phyloP scores from a whole-genome alignment of 2,329 filamentous ascomycete species.

The Tolypocladium endophyticum region DNA sequence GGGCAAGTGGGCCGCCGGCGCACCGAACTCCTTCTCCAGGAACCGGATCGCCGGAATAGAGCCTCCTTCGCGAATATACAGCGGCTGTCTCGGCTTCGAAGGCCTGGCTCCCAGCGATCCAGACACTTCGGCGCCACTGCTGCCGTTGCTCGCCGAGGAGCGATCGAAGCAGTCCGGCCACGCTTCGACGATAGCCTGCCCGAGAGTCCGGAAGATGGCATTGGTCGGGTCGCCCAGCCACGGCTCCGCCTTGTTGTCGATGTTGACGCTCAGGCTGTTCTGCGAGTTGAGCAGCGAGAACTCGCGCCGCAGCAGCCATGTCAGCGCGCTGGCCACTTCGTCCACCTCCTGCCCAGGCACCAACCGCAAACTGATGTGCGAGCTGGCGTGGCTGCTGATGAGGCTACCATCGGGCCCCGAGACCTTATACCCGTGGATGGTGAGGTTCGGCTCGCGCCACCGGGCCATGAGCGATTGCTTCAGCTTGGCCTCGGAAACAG shows the following conservation, averaged over 20 bases:
- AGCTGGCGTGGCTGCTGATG: constrained; percentile 81
- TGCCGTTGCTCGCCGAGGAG: constrained; percentile 4
- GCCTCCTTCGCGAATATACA: constrained; percentile 93
- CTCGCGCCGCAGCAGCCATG: constrained; percentile 54
- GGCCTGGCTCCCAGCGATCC: constrained; percentile 1
- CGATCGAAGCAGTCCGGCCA: constrained; percentile 56
- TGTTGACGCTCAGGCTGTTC: constrained; percentile 70
- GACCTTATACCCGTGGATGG: constrained; percentile 85
- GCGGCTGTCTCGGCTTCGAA: constrained; percentile 46
- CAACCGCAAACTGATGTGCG: constrained; percentile 79
- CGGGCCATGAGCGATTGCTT: constrained; percentile 81
- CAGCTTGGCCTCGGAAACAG: constrained; percentile 53
- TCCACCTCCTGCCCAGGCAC: constrained; percentile 88
- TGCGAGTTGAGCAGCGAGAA: constrained; percentile 69
- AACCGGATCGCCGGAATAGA: constrained; percentile 93
- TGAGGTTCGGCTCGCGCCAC: constrained; percentile 92
- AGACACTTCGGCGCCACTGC: not conserved
- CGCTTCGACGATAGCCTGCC: constrained; percentile 71
- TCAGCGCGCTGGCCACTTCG: constrained; percentile 59
- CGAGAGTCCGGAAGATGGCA: constrained; percentile 80
- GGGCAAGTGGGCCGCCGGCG: constrained; percentile 83
- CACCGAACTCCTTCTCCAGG: constrained; percentile 84
- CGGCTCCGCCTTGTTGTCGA: constrained; percentile 89
- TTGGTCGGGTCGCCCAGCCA: constrained; percentile 92
- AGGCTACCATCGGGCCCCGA: constrained; percentile 87